These are phyloP conservation scores for Hypholoma fasciculare DNA, from an alignment of 768 basidiomycete genomes.

Conservation along the genomic window DNA sequence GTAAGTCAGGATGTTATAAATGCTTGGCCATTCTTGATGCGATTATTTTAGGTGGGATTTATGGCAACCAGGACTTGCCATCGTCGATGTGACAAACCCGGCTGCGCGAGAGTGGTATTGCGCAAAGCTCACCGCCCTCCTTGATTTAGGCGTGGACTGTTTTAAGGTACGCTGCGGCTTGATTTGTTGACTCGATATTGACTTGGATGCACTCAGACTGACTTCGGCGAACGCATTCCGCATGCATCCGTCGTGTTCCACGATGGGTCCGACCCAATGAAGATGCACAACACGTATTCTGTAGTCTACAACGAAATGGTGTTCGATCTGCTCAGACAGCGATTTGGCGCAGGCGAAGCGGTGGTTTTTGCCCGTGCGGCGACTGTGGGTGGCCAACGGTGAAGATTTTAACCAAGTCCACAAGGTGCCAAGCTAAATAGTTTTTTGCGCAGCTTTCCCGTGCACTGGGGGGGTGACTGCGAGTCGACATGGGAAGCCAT, in stretches of 20 bases:
- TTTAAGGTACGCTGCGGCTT: conserved; percentile 48
- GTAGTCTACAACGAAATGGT: conserved; percentile 72
- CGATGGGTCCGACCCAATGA: conserved; percentile 67
- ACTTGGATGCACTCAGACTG: conserved; percentile 45
- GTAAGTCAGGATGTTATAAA: conserved; percentile 35
- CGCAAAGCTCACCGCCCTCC: conserved; percentile 45
- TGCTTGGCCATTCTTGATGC: neutral
- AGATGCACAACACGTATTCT: conserved; percentile 74
- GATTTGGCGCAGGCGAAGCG: conserved; percentile 64
- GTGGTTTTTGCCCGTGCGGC: conserved; percentile 71
- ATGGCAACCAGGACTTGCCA: conserved; percentile 44
- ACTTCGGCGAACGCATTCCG: conserved; percentile 79
- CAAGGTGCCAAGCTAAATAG: neutral
- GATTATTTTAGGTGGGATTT: conserved; percentile 23
- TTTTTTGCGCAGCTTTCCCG: conserved; percentile 30
- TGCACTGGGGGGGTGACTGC: conserved; percentile 76
- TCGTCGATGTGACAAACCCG: conserved; percentile 63
- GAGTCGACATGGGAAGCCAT: conserved; percentile 79
- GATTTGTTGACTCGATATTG: neutral
- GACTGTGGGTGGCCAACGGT: conserved; percentile 70
- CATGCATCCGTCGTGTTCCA: conserved; percentile 62
- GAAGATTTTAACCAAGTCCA: conserved; percentile 1
- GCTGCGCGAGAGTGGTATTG: conserved; percentile 56
- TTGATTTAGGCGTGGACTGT: conserved; percentile 56
- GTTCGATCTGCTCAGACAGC: conserved; percentile 56